Evolutionary conservation across 2,329 filamentous ascomycete genomes (phyloP).

Genomic region (Pezizomycotina sp.): DNA sequence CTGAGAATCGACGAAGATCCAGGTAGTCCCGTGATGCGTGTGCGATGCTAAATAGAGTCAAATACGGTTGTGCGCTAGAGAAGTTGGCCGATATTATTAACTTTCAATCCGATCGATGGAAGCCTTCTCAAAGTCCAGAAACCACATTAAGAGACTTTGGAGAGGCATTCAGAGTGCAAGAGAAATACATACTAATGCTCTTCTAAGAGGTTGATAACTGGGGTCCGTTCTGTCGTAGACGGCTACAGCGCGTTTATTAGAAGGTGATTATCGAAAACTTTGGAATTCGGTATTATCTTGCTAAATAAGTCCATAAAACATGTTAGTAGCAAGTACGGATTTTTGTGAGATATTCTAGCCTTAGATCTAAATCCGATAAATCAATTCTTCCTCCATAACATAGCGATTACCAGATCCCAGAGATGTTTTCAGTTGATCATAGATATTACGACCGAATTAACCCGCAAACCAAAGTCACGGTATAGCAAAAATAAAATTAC

Average conservation of each 20-base stretch:
- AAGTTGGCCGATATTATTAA: slow-evolving; percentile 1
- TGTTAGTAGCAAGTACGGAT: background rate
- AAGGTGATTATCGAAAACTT: slow-evolving; percentile 27
- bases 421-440: no score
- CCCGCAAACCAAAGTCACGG: no score
- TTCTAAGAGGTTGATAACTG: slow-evolving; percentile 23
- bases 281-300: slow-evolving; percentile 23
- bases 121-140: background rate
- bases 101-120: background rate
- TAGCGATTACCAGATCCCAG: no score
- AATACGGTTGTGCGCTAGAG: slow-evolving; percentile 14
- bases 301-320: slow-evolving; percentile 3
- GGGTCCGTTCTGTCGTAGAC: slow-evolving; percentile 21
- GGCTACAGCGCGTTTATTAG: slow-evolving; percentile 25
- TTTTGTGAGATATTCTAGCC: no score
- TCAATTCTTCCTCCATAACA: no score
- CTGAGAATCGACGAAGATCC: slow-evolving; percentile 26
- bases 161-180: background rate
- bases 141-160: background rate
- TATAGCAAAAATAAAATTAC: no score
- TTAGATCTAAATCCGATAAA: no score
- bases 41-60: slow-evolving; percentile 13
- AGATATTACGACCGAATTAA: no score
- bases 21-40: slow-evolving; percentile 16
- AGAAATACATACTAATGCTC: slow-evolving; percentile 14